Percentiles rank a stretch among this genome's conserved stretches.
phyloP scores from a whole-genome alignment of 2,329 filamentous ascomycete genomes.

The Hypoxylon sp. region DNA sequence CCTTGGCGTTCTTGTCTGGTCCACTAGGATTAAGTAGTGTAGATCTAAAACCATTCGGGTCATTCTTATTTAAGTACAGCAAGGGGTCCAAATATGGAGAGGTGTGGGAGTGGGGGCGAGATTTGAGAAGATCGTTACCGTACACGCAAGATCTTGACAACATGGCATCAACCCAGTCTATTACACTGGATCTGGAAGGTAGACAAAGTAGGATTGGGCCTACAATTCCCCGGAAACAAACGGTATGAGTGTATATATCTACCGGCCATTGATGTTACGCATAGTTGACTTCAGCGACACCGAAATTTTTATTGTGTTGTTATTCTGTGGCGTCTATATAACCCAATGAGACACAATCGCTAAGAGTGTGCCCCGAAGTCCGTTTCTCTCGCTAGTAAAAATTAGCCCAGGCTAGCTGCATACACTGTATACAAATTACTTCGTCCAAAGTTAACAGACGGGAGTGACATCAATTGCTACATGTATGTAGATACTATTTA shows the following conservation, averaged over 20 bases:
- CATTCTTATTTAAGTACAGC: conserved; percentile 12
- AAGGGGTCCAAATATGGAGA: conserved; percentile 14
- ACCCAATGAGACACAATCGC: conserved; percentile 23
- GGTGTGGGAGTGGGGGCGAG: conserved; percentile 2
- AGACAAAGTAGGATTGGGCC: background rate
- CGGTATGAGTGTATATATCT: background rate
- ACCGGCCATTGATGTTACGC: background rate
- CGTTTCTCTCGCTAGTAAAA: conserved; percentile 8
- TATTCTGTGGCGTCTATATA: conserved; percentile 3
- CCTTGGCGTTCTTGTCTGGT: conserved; percentile 21
- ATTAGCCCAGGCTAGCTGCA: too few species aligned
- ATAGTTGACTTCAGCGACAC: background rate
- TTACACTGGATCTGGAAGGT: background rate
- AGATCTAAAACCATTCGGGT: conserved; percentile 17
- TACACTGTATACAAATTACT: conserved; percentile 13
- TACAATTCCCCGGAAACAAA: background rate
- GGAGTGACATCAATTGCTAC: background rate
- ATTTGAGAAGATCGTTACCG: conserved; percentile 15
- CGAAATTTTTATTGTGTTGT: background rate
- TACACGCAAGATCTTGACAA: conserved; percentile 21
- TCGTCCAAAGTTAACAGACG: background rate
- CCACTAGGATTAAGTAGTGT: conserved; percentile 26
- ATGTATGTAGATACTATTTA: conserved; percentile 28
- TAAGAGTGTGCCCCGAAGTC: background rate
- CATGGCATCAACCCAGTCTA: conserved; percentile 23